Percentiles rank a stretch among this genome's conserved stretches.
Conservation (phyloP, 495 filamentous ascomycete genomes). For the Lindgomyces ingoldianus region DNA sequence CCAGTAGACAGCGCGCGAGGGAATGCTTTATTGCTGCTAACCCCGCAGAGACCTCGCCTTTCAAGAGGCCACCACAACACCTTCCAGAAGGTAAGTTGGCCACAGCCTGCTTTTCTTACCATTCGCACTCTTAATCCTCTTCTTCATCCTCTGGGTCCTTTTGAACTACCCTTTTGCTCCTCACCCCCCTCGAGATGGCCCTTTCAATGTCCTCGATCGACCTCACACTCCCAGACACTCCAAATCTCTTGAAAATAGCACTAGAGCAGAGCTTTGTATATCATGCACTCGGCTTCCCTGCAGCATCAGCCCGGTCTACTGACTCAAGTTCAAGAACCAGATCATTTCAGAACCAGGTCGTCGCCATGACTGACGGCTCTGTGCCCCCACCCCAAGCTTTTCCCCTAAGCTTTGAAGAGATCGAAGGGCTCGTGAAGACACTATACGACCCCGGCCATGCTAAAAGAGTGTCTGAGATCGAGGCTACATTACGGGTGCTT, state of each 20-base stretch:
- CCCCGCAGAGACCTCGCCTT: neutral
- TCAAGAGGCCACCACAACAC: constrained; percentile 10
- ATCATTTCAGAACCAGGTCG: neutral
- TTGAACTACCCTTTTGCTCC: neutral
- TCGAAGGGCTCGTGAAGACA: constrained; percentile 30
- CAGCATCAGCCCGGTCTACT: neutral
- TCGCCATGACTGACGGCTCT: constrained; percentile 15
- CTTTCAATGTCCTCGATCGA: neutral
- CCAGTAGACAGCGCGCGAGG: constrained; percentile 3
- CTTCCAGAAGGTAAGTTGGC: constrained; percentile 18
- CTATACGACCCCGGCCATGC: constrained; percentile 55
- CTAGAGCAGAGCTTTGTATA: neutral
- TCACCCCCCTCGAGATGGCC: neutral
- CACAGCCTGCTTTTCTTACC: neutral
- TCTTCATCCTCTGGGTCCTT: neutral
- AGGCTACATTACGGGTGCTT: constrained; percentile 72
- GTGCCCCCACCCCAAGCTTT: constrained; percentile 9
- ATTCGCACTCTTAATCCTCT: neutral
- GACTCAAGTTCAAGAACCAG: neutral
- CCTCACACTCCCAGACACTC: neutral
- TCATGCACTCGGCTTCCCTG: neutral
- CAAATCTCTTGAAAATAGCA: neutral
- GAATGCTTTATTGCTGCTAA: constrained; percentile 4
- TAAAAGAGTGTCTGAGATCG: constrained; percentile 63
- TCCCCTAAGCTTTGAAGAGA: constrained; percentile 22